These are phyloP conservation scores for Pyricularia pennisetigena DNA, from an alignment of 2,329 filamentous ascomycete species.

Conservation along the genomic window DNA sequence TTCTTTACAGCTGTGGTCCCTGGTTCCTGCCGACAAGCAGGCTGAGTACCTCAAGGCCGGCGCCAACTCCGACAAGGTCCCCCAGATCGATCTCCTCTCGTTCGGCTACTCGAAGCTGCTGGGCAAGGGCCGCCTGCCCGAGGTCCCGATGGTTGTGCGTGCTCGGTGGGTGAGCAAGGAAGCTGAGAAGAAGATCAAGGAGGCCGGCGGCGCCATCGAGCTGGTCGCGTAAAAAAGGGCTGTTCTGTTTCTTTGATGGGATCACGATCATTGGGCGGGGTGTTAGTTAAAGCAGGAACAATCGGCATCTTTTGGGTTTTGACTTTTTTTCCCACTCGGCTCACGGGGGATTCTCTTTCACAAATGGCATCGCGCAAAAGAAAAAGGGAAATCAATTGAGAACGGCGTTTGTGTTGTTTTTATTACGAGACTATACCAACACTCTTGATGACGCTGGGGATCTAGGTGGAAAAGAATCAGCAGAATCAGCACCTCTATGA, in stretches of 20 bases:
- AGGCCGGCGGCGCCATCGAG: constrained; percentile 92
- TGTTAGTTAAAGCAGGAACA: constrained; percentile 1
- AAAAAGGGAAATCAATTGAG: constrained; percentile 1
- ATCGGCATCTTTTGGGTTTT: constrained; percentile 3
- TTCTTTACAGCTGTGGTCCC: constrained; percentile 70
- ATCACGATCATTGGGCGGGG: constrained; percentile 1
- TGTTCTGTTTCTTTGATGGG: constrained; percentile 3
- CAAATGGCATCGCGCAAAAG: constrained; percentile 5
- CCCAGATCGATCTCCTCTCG: constrained; percentile 93
- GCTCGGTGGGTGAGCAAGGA: constrained; percentile 92
- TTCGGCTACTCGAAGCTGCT: constrained; percentile 98
- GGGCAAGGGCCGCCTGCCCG: constrained; percentile 92
- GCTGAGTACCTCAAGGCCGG: constrained; percentile 73
- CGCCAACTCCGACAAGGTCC: constrained; percentile 78
- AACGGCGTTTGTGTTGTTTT: constrained; percentile 6
- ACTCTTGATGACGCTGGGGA: background rate
- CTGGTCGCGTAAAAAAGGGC: constrained; percentile 70
- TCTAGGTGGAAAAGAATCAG: background rate
- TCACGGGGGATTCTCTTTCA: background rate
- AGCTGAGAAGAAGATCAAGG: constrained; percentile 98
- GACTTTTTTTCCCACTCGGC: constrained; percentile 1
- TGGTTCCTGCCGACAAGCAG: constrained; percentile 86
- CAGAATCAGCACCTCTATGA: background rate
- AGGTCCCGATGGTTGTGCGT: constrained; percentile 88
- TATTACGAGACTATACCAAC: constrained; percentile 4